phyloP scores from a whole-genome alignment of 75 land plant genomes.

The Ceratopteris richardii region DNA sequence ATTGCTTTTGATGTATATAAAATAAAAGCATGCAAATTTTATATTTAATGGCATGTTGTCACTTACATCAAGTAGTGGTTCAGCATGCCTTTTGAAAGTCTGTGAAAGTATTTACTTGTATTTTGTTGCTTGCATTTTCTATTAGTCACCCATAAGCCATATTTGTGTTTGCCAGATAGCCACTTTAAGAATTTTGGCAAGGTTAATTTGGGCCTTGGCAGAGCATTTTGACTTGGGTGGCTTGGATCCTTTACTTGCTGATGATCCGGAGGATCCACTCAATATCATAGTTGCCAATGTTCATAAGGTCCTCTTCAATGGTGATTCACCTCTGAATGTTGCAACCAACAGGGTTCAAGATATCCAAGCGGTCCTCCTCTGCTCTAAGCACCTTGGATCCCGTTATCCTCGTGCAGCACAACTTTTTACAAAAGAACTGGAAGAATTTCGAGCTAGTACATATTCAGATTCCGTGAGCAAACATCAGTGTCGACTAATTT shows the following conservation, averaged over 20 bases:
- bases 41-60: too few relatives aligned
- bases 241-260: conserved; percentile 90
- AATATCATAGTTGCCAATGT: conserved; percentile 77
- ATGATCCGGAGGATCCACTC: conserved; percentile 94
- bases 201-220: conserved; percentile 82
- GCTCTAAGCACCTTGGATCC: conserved; percentile 75
- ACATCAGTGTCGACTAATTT: conserved; percentile 83
- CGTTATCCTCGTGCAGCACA: conserved; percentile 86
- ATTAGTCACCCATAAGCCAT: too few relatives aligned
- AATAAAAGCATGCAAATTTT: too few relatives aligned
- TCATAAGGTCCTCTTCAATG: conserved; percentile 83
- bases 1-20: too few relatives aligned
- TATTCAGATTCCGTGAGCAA: conserved; percentile 92
- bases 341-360: conserved; percentile 87
- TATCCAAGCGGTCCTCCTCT: conserved; percentile 87
- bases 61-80: too few relatives aligned
- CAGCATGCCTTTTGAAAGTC: too few relatives aligned
- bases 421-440: conserved; percentile 75
- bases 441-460: conserved; percentile 65
- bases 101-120: too few relatives aligned
- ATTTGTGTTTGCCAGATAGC: conserved; percentile 80
- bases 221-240: conserved; percentile 95
- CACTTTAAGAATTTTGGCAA: conserved; percentile 76
- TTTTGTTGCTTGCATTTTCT: too few relatives aligned
- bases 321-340: conserved; percentile 56